Evolutionary conservation across 805 yeast species (phyloP), one percentile per base, ranked within the genome.

Genomic region (Metahyphopichia silvanorum): DNA sequence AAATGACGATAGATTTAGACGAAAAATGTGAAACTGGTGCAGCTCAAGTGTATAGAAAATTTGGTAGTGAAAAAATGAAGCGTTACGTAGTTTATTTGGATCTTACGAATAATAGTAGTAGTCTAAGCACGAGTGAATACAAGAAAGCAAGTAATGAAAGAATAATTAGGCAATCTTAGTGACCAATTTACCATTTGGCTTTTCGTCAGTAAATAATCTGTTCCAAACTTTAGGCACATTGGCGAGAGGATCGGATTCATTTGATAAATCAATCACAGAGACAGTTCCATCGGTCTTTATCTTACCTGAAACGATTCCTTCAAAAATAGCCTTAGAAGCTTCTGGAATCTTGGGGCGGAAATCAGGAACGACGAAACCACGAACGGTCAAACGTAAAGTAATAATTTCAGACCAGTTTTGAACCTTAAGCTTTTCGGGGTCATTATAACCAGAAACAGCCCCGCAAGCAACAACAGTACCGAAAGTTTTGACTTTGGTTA

Each of bases 401-500:
- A 77, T 65, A 24, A 79, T 67, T 30, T 55, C 41, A 10, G 53
- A 38, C 61, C 74, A 74, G 32, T 57, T 62, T 21, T 54, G 53
- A 44, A 75, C 63, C 1, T 48, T 57, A 14, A 53, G 46, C 32
- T 61, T 58, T 7, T 47, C 46, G 9, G 44, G 37, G 39, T 71
- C 71, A 47, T 77, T 74, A 53, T 78, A 79, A 31, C 76, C 74
- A 20, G 83, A 56, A 39, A 80, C 76, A 10, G 79, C 67, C 40
- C 86, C 86, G 57, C 83, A 77, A n/a, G 77, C 79, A 34, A 77
- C 49, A 25, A 81, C 57, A 21, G 51, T 57, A 26, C 76, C 79
- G 24, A 48, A 51, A 6, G 50, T 52, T 40, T 63, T 73, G 36
- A 67, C 47, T 38, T 54, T 47, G 6, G 44, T 34, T 39, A 72